Conservation (phyloP, 2,329 filamentous ascomycete species). For the Canariomyces notabilis region DNA sequence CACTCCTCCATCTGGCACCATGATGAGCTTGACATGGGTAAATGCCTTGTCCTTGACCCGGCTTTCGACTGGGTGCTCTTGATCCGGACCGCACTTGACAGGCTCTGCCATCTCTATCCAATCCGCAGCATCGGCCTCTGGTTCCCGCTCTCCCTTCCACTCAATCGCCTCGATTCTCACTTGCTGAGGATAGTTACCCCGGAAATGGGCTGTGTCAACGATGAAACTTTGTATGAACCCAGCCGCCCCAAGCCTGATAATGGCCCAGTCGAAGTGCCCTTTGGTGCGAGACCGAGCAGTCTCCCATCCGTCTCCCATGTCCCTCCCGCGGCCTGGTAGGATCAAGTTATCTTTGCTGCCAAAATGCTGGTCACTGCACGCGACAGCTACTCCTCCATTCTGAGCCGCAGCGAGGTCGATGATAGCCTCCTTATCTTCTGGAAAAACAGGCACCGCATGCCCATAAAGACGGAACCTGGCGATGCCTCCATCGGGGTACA, state of each 20-base stretch:
- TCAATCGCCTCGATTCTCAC: constrained; percentile 61
- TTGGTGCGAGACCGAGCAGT: constrained; percentile 68
- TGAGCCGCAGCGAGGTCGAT: constrained; percentile 74
- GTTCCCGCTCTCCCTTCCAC: constrained; percentile 48
- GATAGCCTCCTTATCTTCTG: constrained; percentile 56
- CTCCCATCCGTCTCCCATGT: constrained; percentile 90
- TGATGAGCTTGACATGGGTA: constrained; percentile 83
- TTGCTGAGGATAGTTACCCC: constrained; percentile 78
- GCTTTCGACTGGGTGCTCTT: constrained; percentile 62
- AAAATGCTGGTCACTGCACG: constrained; percentile 80
- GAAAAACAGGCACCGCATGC: constrained; percentile 70
- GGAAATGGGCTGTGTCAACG: constrained; percentile 77
- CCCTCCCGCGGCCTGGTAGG: constrained; percentile 70
- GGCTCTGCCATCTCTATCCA: constrained; percentile 65
- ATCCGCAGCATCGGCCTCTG: constrained; percentile 48
- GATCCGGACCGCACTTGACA: constrained; percentile 66
- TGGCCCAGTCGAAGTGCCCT: constrained; percentile 74
- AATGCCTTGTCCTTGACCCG: constrained; percentile 55
- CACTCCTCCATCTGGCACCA: constrained; percentile 89
- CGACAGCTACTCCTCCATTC: constrained; percentile 70
- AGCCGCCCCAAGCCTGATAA: constrained; percentile 65
- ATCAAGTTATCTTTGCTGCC: constrained; percentile 75
- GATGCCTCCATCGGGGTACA: constrained; percentile 84
- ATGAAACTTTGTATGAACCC: constrained; percentile 62
- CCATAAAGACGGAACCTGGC: constrained; percentile 75